Percentiles rank a stretch among this genome's conserved stretches.
These are phyloP conservation scores for Carnegiea gigantea DNA, from an alignment of 179 eudicot genomes.

Conservation along the genomic window DNA sequence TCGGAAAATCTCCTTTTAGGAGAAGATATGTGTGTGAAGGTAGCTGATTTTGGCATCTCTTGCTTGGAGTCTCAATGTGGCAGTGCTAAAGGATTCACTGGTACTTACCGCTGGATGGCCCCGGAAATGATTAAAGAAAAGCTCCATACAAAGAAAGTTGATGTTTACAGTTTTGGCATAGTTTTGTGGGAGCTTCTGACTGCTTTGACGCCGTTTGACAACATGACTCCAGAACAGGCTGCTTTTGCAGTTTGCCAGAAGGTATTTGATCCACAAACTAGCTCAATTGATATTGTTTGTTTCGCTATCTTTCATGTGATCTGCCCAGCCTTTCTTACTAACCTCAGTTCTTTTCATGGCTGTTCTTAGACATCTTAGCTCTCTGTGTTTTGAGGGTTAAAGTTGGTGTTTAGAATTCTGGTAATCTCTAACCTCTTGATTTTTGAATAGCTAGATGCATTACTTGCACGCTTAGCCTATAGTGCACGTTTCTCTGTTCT, in stretches of 20 bases:
- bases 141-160: slow-evolving; percentile 90
- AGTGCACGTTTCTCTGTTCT: slow-evolving; percentile 11
- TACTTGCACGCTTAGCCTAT: slow-evolving; percentile 11
- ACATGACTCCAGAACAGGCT: slow-evolving; percentile 99
- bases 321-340: not conserved
- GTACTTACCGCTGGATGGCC: slow-evolving; percentile 99
- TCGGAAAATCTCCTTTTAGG: slow-evolving; percentile 89
- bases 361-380: not conserved
- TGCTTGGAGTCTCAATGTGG: slow-evolving; percentile 96
- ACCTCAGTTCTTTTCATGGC: not conserved
- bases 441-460: slow-evolving; percentile 12
- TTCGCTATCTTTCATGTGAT: not conserved
- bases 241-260: slow-evolving; percentile 99
- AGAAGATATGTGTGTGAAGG: slow-evolving; percentile 88
- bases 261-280: slow-evolving; percentile 42
- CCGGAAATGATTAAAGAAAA: slow-evolving; percentile 95
- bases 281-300: not conserved
- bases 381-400: not conserved
- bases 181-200: slow-evolving; percentile 97
- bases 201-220: slow-evolving; percentile 78
- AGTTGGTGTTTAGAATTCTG: not conserved
- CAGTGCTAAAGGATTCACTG: slow-evolving; percentile 85
- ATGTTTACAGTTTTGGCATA: slow-evolving; percentile 95
- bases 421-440: slow-evolving; percentile 9
- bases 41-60: slow-evolving; percentile 99